Base-by-base conservation (phyloP, 345 rosid species). In the Populus alba region DNA sequence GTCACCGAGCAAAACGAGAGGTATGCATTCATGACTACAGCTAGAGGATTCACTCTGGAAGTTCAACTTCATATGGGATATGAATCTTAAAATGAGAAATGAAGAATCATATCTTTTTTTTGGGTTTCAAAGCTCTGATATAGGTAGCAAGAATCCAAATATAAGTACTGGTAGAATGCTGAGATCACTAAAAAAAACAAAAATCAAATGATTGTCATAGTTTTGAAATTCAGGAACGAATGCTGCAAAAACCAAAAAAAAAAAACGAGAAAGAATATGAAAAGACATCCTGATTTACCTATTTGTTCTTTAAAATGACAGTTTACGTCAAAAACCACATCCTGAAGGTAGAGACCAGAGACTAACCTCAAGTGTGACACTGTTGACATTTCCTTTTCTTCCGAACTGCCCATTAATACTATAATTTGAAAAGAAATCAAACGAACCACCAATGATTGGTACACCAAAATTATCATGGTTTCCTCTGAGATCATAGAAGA, bases 401-500 rank as follows among this genome's bases (percentile, higher is more conserved):
- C 91, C 91, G 77, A 89, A 66, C 75, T 82, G 89, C 71, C 91
- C 97, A 62, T 87, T 92, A 86, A 96, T 92, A 85, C 97, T 91
- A 84, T 96, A 86, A 80, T 90, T 88, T 0, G 94, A 90, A 86
- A 86, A 96, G 89, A 88, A 96, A 89, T 96, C 99, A 80, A 86
- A 77, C 2, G 91, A 80, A 41, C 89, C 90, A 66, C 91, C 92
- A 61, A 85, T 71, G 55, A 68, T 65, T 7, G 96, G 94, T 49
- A 96, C 95, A 51, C 99, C 99, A 80, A 96, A 96, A 86, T 81
- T 90, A 75, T 96, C 98, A 74, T 96, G 99, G 77, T 96, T 96
- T 80, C 99, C 99, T 78, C 97, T 90, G 72, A 96, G 87, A 89
- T 96, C 98, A 81, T 89, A 96, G 86, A 94, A 92, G 62, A 92